Evolutionary conservation across 257 asterid species (phyloP), one percentile per base, ranked within the genome.

Genomic region (Nyctanthes arbortristis): DNA sequence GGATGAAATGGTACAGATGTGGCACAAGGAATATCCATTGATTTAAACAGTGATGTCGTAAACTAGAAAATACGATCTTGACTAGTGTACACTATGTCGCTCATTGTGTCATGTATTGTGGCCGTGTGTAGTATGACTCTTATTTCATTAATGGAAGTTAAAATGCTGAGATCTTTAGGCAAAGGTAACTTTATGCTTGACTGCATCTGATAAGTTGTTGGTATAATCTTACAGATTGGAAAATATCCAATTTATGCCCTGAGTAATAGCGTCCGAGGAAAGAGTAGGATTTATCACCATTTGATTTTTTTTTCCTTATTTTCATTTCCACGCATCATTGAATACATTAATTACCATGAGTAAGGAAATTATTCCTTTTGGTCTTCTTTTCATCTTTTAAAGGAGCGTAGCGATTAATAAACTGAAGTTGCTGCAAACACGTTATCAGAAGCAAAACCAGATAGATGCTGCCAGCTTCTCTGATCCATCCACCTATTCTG

Each of bases 371-470:
- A 47, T 39, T 71, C 58, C 27, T 45, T 43, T 55, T 11, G 24
- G 29, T 33, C 33, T 18, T 58, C 28, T 72, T 37, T 69, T 69
- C 62, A 61, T 37, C 63, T 29, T 40, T 59, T 71, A 73, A 73
- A 93, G 98, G 99, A 68, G 81, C 61, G 63, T 61, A 60, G 89
- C 81, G 60, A 75, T 93, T 75, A 67, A 76, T 65, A 89, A 89
- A 78, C 81, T 91, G 84, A 93, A 90, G 84, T 77, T 88, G 63
- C 74, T 84, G 84, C 94, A 83, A 80, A 58, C 84, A 72, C 84
- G 79, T 71, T 81, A 79, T 67, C 73, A 76, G 79, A 88, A 76
- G 77, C 87, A 81, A 72, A 84, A 67, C 31, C 73, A 79, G 30
- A 35, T 40, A 27, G 84, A 70, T 71, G 67, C 82, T 68, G 33